These are phyloP conservation scores for Ogataea salicorniae DNA, from an alignment of 805 yeast genomes.

Conservation along the genomic window DNA sequence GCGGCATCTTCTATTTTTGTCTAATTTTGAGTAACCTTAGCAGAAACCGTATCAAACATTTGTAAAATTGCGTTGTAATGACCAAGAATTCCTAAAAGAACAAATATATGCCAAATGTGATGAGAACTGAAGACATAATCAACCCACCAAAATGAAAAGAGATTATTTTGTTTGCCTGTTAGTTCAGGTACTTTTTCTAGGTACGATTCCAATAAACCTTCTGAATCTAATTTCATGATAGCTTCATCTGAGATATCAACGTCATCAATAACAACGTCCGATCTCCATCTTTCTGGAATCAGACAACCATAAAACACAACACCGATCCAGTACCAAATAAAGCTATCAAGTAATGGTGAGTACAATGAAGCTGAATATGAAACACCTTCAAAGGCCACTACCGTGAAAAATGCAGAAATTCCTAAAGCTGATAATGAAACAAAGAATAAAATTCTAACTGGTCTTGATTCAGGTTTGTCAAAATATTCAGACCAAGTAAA, in stretches of 20 bases:
- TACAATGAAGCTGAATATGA: slow-evolving; percentile 48
- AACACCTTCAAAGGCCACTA: slow-evolving; percentile 52
- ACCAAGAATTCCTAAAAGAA: slow-evolving; percentile 81
- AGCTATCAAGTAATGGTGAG: slow-evolving; percentile 65
- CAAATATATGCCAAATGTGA: slow-evolving; percentile 91
- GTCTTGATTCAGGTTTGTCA: slow-evolving; percentile 81
- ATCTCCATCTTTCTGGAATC: slow-evolving; percentile 84
- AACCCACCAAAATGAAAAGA: slow-evolving; percentile 75
- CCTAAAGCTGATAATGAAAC: slow-evolving; percentile 76
- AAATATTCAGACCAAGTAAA: slow-evolving; percentile 92
- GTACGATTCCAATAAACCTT: slow-evolving; percentile 29
- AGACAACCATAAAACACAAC: slow-evolving; percentile 83
- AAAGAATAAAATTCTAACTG: slow-evolving; percentile 74
- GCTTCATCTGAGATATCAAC: slow-evolving; percentile 30
- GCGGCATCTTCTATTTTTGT: background rate
- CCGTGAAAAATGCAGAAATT: slow-evolving; percentile 53
- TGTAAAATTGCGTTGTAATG: slow-evolving; percentile 77
- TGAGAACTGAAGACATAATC: slow-evolving; percentile 75
- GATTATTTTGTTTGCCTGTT: slow-evolving; percentile 29
- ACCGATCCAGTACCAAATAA: slow-evolving; percentile 73
- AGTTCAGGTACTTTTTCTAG: slow-evolving; percentile 37
- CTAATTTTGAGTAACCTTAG: slow-evolving; percentile 1
- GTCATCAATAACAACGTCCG: slow-evolving; percentile 56
- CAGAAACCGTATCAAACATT: slow-evolving; percentile 44
- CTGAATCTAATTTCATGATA: slow-evolving; percentile 26